Evolutionary conservation across 75 land plant genomes (phyloP).

Genomic region (Cupressus sempervirens): DNA sequence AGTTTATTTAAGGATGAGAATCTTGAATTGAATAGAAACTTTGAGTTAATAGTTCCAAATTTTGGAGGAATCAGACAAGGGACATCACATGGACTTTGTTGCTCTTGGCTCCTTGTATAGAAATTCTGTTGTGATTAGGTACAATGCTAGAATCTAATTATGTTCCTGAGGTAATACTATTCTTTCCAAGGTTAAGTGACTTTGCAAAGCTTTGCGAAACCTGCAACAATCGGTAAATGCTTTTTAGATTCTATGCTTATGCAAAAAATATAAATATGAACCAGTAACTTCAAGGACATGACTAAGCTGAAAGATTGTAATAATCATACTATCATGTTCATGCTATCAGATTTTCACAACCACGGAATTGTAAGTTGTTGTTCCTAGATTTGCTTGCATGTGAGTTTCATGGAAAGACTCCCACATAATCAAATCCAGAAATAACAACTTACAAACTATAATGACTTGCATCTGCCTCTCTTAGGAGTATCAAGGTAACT

Average conservation of each 20-base stretch:
- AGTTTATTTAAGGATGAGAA: no score
- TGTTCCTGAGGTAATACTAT: slow-evolving; percentile 1
- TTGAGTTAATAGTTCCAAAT: no score
- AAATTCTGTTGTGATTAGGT: neutral
- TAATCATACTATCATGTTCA: neutral
- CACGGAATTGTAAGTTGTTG: no score
- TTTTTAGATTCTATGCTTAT: neutral
- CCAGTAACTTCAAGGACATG: neutral
- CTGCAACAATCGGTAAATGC: neutral
- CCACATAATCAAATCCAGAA: no score
- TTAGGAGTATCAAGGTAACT: neutral
- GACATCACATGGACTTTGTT: neutral
- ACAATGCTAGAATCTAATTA: slow-evolving; percentile 1
- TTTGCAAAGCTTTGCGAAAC: neutral
- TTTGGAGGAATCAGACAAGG: no score
- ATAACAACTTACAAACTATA: neutral
- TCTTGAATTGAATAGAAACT: no score
- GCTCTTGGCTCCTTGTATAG: slow-evolving; percentile 3
- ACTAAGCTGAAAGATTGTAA: neutral
- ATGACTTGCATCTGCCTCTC: neutral
- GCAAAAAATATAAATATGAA: neutral
- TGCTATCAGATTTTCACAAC: no score
- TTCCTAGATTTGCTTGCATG: no score
- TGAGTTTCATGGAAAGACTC: no score
- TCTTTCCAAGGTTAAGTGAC: neutral